phyloP scores from a whole-genome alignment of 257 asterid species.

The Agastache rugosa region DNA sequence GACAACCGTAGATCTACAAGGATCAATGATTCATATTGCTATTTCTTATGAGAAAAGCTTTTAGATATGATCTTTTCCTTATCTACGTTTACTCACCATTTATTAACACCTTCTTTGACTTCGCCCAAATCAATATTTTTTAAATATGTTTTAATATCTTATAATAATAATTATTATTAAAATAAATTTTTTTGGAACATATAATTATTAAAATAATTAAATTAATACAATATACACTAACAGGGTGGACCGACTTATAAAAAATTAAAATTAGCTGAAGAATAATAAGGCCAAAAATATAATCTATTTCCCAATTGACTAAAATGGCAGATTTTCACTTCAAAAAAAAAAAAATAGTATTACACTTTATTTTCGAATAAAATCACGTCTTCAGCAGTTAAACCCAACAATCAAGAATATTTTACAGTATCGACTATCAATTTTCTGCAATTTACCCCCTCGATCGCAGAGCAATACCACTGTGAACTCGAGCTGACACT shows the following conservation, averaged over 20 bases:
- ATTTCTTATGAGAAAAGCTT: too few species aligned
- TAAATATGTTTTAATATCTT: too few species aligned
- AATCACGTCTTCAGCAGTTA: background rate
- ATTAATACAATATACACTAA: too few species aligned
- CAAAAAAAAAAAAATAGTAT: background rate
- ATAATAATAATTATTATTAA: too few species aligned
- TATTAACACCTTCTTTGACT: too few species aligned
- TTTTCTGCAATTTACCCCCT: constrained; percentile 23
- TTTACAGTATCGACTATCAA: constrained; percentile 5
- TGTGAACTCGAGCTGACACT: constrained; percentile 10
- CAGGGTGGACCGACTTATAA: background rate
- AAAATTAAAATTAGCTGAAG: background rate
- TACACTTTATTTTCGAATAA: background rate
- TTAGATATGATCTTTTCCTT: too few species aligned
- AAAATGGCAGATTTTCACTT: background rate
- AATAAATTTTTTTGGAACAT: too few species aligned
- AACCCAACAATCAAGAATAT: background rate
- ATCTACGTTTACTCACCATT: too few species aligned
- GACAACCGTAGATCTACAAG: too few species aligned
- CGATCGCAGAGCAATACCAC: background rate
- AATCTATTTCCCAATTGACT: constrained; percentile 1
- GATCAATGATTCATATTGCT: too few species aligned
- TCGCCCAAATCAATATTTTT: too few species aligned
- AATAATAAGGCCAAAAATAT: background rate
- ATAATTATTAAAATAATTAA: too few species aligned